phyloP scores from a whole-genome alignment of 192 early-diverging fungal genomes.

The Coemansia sp. region DNA sequence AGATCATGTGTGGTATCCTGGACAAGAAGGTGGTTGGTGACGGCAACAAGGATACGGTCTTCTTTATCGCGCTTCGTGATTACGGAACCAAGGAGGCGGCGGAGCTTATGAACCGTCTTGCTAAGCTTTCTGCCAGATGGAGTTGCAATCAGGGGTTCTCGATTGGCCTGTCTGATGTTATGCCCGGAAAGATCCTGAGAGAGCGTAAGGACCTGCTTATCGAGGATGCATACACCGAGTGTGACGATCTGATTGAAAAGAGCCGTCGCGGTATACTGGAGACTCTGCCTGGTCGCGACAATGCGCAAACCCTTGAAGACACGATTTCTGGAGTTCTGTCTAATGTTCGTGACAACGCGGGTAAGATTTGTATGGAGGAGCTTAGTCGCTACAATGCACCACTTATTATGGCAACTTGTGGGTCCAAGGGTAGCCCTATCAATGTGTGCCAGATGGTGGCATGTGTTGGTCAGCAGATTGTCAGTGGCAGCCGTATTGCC shows the following conservation, averaged over 20 bases:
- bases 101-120: constrained; percentile 91
- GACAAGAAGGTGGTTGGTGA: constrained; percentile 97
- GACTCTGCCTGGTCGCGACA: constrained; percentile 82
- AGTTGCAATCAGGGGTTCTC: constrained; percentile 94
- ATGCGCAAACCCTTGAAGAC: constrained; percentile 85
- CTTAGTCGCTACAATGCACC: constrained; percentile 95
- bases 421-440: constrained; percentile 96
- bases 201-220: constrained; percentile 81
- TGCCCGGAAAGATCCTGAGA: constrained; percentile 75
- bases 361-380: constrained; percentile 89
- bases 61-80: constrained; percentile 92
- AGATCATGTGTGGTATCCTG: constrained; percentile 89
- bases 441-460: constrained; percentile 99
- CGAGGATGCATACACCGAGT: constrained; percentile 77
- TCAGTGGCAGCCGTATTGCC: constrained; percentile 92
- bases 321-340: constrained; percentile 86
- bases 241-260: constrained; percentile 78
- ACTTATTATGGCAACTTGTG: constrained; percentile 98
- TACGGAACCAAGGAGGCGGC: constrained; percentile 85
- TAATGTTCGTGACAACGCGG: constrained; percentile 88
- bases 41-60: constrained; percentile 92
- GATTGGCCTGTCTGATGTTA: constrained; percentile 98
- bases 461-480: constrained; percentile 99
- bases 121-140: constrained; percentile 92
- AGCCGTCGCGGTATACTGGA: constrained; percentile 74